Percentiles rank a stretch among this genome's conserved stretches.
Evolutionary conservation across 202 grass and related monocot species (phyloP).

Genomic region (Eragrostis tef): DNA sequence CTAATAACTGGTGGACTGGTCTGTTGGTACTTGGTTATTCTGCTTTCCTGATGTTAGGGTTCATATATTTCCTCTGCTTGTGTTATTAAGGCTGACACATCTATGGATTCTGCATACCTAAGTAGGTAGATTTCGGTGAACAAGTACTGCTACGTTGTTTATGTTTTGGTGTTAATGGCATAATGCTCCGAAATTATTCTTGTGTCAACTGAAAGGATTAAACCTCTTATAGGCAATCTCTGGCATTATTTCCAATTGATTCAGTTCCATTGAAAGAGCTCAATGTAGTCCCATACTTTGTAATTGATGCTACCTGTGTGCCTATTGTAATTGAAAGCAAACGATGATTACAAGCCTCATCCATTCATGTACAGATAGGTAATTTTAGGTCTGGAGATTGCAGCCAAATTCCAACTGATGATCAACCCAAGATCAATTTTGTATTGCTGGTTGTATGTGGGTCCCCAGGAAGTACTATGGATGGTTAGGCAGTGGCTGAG

Average conservation of each 20-base stretch:
- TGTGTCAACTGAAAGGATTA: neutral
- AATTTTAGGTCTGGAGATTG: neutral
- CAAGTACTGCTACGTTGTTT: neutral
- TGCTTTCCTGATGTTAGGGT: neutral
- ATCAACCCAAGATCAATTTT: neutral
- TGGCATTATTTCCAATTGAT: neutral
- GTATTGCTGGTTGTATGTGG: neutral
- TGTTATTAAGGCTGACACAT: no score
- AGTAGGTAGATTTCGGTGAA: no score
- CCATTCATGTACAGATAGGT: neutral
- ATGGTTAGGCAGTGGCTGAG: neutral
- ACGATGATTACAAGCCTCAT: neutral
- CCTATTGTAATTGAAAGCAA: neutral
- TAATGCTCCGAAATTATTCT: no score
- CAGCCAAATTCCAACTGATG: neutral
- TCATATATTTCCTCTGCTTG: neutral
- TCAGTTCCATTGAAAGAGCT: neutral
- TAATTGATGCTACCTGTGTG: neutral
- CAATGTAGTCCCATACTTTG: neutral
- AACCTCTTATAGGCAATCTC: neutral
- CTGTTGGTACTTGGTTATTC: neutral
- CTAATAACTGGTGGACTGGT: neutral
- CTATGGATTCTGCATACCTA: no score
- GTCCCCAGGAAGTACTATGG: neutral
- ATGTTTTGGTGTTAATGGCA: neutral